A percentile compares a stretch with the other conserved stretches of the same genome.
phyloP scores from a whole-genome alignment of 2,329 filamentous ascomycete species.

The Fusarium hainanense region DNA sequence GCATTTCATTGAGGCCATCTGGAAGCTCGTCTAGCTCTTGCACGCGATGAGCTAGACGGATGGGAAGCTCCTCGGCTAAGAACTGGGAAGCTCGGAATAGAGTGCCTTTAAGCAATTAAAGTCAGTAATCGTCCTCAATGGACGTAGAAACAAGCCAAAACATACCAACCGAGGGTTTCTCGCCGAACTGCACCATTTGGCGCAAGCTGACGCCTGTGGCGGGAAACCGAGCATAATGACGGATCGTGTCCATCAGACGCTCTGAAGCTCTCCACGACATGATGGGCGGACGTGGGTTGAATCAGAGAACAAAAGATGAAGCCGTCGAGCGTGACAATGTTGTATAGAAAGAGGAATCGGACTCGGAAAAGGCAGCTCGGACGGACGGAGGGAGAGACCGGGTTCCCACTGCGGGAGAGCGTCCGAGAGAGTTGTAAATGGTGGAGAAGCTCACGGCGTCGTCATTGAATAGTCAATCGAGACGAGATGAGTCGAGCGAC shows the following conservation, averaged over 20 bases:
- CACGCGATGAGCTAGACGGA: slow-evolving; percentile 94
- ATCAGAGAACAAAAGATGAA: slow-evolving; percentile 19
- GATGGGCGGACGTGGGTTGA: slow-evolving; percentile 42
- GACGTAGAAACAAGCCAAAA: slow-evolving; percentile 82
- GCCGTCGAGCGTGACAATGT: slow-evolving; percentile 15
- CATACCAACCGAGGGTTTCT: slow-evolving; percentile 88
- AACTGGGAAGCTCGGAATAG: slow-evolving; percentile 98
- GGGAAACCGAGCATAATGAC: slow-evolving; percentile 95
- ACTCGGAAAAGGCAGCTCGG: slow-evolving; percentile 42
- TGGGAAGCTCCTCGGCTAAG: slow-evolving; percentile 96
- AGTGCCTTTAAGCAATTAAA: slow-evolving; percentile 70
- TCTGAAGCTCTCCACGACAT: slow-evolving; percentile 97
- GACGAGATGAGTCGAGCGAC: slow-evolving; percentile 22
- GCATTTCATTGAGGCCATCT: slow-evolving; percentile 97
- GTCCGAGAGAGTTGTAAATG: slow-evolving; percentile 38
- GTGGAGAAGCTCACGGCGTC: slow-evolving; percentile 43
- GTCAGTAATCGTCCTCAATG: slow-evolving; percentile 66
- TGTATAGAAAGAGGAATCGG: slow-evolving; percentile 29
- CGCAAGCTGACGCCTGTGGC: slow-evolving; percentile 95
- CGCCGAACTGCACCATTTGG: slow-evolving; percentile 99
- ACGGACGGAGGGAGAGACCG: slow-evolving; percentile 43
- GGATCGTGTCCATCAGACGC: slow-evolving; percentile 95
- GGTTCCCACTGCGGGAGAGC: slow-evolving; percentile 37
- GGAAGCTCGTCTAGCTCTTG: slow-evolving; percentile 92
- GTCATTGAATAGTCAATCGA: slow-evolving; percentile 43